Base-by-base conservation (phyloP, 129 eudicot species). In the Arctium minus region DNA sequence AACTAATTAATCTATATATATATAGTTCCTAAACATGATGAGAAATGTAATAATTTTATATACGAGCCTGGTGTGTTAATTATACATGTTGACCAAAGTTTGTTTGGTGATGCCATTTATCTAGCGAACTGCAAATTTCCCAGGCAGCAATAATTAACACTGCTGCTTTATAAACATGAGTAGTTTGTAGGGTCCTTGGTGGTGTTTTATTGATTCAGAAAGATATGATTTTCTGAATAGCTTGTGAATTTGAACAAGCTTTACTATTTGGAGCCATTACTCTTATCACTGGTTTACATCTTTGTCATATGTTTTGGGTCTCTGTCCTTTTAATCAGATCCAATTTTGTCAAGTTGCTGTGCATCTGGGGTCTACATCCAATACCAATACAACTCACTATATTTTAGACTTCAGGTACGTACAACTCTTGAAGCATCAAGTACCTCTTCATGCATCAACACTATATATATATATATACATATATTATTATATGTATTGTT, bases 251-350 rank as follows among this genome's bases (percentile, higher is more conserved):
- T 44, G 48, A 64, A 50, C 60, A 68, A 72, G 53, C 70, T 39
- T 60, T 60, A 72, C 35, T 56, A 79, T 82, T 68, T 69, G 72
- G 76, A 68, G 30, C 65, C 71, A 67, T 71, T 71, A 22, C 44
- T 70, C 81, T 70, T 77, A 44, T 75, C 44, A 77, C 67, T 56
- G 73, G 60, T n/a, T 78, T 42, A 62, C 60, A 72, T 72, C 33
- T 78, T 84, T 83, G 79, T 83, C 83, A 78, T 73, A 70, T 83
- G 74, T 77, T 74, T 17, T 74, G 1, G 29, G 44, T 18, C 17
- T 64, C 80, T 53, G 46, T 56, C 73, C 27, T 71, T 77, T 71
- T 83, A 32, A 38, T 18, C 29, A 56, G 74, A 56, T 22, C 79
- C 44, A 73, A 29, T 73, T 75, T 40, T 82, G 72, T 82, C 81